Evolutionary conservation across 805 yeast species (phyloP).

Genomic region (Ogataea zsoltii): DNA sequence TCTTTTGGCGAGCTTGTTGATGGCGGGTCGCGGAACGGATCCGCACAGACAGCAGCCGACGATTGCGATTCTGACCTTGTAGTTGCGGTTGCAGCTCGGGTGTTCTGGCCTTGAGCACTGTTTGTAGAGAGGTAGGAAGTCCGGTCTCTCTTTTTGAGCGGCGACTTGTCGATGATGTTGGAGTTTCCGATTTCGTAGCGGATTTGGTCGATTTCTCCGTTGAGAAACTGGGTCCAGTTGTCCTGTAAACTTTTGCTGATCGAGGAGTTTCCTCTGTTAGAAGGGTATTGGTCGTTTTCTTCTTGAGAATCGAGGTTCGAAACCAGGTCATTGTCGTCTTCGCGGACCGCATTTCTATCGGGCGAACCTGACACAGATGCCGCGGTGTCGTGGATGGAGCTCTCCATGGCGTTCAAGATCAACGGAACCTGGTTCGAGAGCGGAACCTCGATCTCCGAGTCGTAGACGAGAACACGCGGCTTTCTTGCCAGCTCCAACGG

Average conservation of each 20-base stretch:
- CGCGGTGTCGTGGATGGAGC: slow-evolving; percentile 31
- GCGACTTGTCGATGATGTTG: slow-evolving; percentile 14
- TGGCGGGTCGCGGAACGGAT: neutral
- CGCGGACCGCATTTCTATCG: neutral
- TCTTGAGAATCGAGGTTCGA: slow-evolving; percentile 4
- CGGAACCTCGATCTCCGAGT: slow-evolving; percentile 63
- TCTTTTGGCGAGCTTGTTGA: slow-evolving; percentile 1
- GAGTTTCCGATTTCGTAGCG: slow-evolving; percentile 22
- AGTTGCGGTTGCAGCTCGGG: neutral
- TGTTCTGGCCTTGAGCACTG: neutral
- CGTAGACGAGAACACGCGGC: slow-evolving; percentile 57
- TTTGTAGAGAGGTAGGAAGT: neutral
- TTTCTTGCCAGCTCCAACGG: slow-evolving; percentile 67
- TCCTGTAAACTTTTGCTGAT: slow-evolving; percentile 25
- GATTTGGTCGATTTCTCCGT: slow-evolving; percentile 32
- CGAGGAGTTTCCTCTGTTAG: neutral
- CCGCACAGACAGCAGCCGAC: neutral
- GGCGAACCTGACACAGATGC: slow-evolving; percentile 3
- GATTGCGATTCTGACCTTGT: too few species aligned
- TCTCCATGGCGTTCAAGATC: slow-evolving; percentile 45
- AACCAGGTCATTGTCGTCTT: slow-evolving; percentile 3
- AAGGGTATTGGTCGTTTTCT: neutral
- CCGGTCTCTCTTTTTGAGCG: neutral
- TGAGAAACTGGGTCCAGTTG: slow-evolving; percentile 33
- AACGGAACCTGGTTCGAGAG: slow-evolving; percentile 38